These are phyloP conservation scores for Fraxinus paxiana DNA, from an alignment of 305 asterid genomes.

Conservation along the genomic window DNA sequence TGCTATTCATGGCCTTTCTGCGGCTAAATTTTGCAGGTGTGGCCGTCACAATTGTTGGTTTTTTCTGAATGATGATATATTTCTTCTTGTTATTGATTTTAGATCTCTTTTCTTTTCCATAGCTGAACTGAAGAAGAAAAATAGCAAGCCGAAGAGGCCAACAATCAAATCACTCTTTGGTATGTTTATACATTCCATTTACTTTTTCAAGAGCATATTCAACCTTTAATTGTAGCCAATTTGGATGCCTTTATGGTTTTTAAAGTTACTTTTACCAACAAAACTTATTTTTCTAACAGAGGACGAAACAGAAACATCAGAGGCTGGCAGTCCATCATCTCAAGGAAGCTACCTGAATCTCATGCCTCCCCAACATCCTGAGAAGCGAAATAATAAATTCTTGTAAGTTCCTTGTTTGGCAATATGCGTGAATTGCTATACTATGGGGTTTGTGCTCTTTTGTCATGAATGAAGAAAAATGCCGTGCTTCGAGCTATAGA, in stretches of 20 bases:
- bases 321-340: conserved; percentile 41
- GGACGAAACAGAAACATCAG: conserved; percentile 67
- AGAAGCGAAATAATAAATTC: conserved; percentile 22
- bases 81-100: conserved; percentile 1
- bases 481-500: conserved; percentile 12
- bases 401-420: conserved; percentile 6
- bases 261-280: conserved; percentile 8
- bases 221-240: neutral
- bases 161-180: conserved; percentile 83
- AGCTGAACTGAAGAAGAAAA: conserved; percentile 95
- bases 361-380: conserved; percentile 32
- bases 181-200: conserved; percentile 31
- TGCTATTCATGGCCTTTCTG: neutral
- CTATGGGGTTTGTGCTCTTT: conserved; percentile 6
- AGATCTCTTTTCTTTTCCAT: conserved; percentile 22
- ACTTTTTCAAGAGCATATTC: conserved; percentile 14
- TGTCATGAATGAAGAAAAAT: conserved; percentile 4
- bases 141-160: conserved; percentile 70
- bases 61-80: neutral
- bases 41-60: neutral
- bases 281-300: conserved; percentile 42
- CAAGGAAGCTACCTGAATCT: conserved; percentile 33
- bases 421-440: neutral
- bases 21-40: neutral
- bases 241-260: neutral